A percentile compares a stretch with the other conserved stretches of the same genome.
These are phyloP conservation scores for Paulownia fortunei DNA, from an alignment of 257 asterid genomes.

Conservation along the genomic window DNA sequence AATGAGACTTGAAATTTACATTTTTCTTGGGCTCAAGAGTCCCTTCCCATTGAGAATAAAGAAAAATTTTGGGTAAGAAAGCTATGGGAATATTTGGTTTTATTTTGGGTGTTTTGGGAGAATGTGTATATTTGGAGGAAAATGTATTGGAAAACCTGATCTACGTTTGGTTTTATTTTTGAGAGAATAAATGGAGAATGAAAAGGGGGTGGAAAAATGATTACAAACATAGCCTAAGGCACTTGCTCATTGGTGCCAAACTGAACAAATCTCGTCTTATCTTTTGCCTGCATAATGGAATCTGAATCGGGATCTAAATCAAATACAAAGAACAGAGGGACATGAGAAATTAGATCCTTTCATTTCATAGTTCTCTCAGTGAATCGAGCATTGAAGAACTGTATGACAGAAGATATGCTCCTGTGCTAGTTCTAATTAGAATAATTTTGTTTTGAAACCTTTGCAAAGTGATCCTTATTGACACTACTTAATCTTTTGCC, in stretches of 20 bases:
- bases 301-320: not conserved
- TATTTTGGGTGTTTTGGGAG: no score
- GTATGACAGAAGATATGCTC: not conserved
- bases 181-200: no score
- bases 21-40: not conserved
- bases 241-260: not conserved
- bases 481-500: not conserved
- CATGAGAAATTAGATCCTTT: not conserved
- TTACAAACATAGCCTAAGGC: no score
- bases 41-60: not conserved
- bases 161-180: no score
- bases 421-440: not conserved
- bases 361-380: no score
- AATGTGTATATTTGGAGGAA: no score
- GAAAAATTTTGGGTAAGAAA: not conserved
- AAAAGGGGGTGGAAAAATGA: no score
- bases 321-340: not conserved
- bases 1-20: not conserved
- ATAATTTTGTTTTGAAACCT: conserved; percentile 8
- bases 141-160: no score
- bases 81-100: no score
- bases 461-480: not conserved
- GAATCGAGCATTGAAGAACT: not conserved
- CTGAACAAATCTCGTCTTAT: not conserved
- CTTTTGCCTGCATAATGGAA: not conserved